Base-by-base conservation (phyloP, 2,329 filamentous ascomycete genomes). In the Aspergillus proliferans region DNA sequence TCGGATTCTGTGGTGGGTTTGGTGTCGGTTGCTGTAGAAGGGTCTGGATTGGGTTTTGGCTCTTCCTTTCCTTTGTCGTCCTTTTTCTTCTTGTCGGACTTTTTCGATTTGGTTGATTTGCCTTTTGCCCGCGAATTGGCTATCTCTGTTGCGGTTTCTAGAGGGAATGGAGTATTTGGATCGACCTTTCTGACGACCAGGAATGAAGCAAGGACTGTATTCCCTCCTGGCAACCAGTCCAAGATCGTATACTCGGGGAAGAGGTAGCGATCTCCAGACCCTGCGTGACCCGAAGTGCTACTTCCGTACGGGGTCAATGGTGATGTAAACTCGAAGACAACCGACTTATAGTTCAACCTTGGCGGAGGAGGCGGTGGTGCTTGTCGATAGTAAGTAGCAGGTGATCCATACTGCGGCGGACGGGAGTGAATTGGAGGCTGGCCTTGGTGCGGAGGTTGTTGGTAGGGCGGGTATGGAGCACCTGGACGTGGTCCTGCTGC, bases 161-260 rank as follows among this genome's bases (percentile, higher is more conserved):
- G 59, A n/a, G 68, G 67, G 39, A 70, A 69, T 49, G 66, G 62
- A 8, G 60, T 54, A 42, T 66, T 69, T 26, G 67, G 59, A 44
- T 69, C 69, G 1, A 74, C 71, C 47, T 71, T 72, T 12, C 70
- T 64, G 19, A 74, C 67, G 14, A 75, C 59, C 5, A 77, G 57
- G 52, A 77, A 77, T 1, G 75, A 77, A 28, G 71, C 72, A 39
- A 76, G 61, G 22, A 76, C 70, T 5, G 68, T 68, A 9, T 67
- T 73, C 33, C 73, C 72, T 14, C 68, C 71, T 3, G 71, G 69
- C 18, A 74, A 63, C 60, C 70, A 75, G 52, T 77, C 74, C 15
- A 77, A 55, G 3, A 77, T 76, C 3, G 73, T 69, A 56, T 75
- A 60, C 54, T 76, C 72, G 0, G 75, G 75, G 51, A 77, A 75